phyloP scores from a whole-genome alignment of 257 asterid genomes.

The Solanum dulcamara region DNA sequence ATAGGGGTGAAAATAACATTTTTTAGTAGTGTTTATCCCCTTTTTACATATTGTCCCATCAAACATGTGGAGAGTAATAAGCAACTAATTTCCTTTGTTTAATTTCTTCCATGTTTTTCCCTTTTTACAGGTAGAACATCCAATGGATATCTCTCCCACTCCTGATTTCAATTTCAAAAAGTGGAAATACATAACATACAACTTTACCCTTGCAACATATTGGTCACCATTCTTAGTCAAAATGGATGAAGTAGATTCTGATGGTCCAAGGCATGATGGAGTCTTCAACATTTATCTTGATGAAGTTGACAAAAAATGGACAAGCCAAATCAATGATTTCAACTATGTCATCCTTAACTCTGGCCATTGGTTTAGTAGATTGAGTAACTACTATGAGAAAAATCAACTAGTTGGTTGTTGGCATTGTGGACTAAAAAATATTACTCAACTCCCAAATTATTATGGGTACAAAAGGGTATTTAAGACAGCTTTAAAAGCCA shows the following conservation, averaged over 20 bases:
- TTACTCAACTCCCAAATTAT: not conserved
- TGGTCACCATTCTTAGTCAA: conserved; percentile 4
- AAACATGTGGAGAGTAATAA: no score
- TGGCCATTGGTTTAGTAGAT: not conserved
- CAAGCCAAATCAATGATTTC: not conserved
- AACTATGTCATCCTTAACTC: not conserved
- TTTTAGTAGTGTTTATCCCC: no score
- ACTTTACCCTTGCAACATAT: conserved; percentile 1
- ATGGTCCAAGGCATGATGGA: not conserved
- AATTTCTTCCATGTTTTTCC: not conserved
- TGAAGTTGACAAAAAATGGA: not conserved
- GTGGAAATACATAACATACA: conserved; percentile 1
- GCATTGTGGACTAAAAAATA: not conserved
- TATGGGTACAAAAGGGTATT: not conserved
- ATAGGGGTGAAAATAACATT: no score
- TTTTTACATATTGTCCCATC: no score
- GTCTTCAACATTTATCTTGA: conserved; percentile 3
- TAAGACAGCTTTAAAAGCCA: not conserved
- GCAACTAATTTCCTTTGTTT: not conserved
- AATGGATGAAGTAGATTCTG: not conserved
- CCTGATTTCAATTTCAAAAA: not conserved
- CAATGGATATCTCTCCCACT: not conserved
- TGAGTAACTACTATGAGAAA: not conserved
- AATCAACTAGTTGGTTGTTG: not conserved
- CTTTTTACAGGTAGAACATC: not conserved